Evolutionary conservation across 2,329 filamentous ascomycete genomes (phyloP), one percentile per base, ranked within the genome.

Genomic region (Pseudocercospora fuligena): DNA sequence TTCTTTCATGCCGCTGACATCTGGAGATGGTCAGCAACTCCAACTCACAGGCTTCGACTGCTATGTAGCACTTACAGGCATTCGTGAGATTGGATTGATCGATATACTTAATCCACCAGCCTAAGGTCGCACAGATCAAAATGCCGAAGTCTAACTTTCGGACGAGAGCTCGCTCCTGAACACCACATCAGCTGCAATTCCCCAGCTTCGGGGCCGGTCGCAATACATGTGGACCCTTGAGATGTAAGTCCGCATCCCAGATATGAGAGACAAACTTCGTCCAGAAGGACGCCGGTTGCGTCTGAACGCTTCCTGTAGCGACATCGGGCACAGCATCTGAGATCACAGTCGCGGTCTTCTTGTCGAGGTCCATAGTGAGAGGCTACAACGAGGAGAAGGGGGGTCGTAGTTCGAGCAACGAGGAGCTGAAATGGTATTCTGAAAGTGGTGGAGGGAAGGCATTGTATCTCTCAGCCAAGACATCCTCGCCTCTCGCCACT

Each of bases 1-100:
- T 67, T 81, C 79, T 65, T 77, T 77, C 80, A 81, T 81, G 2
- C 80, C 80, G 53, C 76, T 73, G 11, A 82, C 77, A 51, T 66
- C 63, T 65, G 47, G 6, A 23, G 8, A 9, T 23, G 3, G 47
- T 61, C 36, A 65, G 57, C 47, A 12, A 9, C 16, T 46, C 19
- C 11, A 9, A 12, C 29, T 31, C 5, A 5, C 6, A 8, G 9
- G 4, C 3, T 5, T 31, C 6, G 4, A 31, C 9, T 8, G 6
- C 5, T 8, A 31, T 1, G 5, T 31, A 31, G 4, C 29, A n/a
- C 63, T 43, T n/a, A 65, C 63, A 66, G 29, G 64, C 64, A 58
- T 66, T 66, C 2, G 64, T 59, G 2, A 66, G 54, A 31, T 66
- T 66, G 25, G 53, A 46, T 36, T 66, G 64, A 54, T 66, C 64